Conservation (phyloP, 768 basidiomycete genomes). For the Hortiboletus campestris region DNA sequence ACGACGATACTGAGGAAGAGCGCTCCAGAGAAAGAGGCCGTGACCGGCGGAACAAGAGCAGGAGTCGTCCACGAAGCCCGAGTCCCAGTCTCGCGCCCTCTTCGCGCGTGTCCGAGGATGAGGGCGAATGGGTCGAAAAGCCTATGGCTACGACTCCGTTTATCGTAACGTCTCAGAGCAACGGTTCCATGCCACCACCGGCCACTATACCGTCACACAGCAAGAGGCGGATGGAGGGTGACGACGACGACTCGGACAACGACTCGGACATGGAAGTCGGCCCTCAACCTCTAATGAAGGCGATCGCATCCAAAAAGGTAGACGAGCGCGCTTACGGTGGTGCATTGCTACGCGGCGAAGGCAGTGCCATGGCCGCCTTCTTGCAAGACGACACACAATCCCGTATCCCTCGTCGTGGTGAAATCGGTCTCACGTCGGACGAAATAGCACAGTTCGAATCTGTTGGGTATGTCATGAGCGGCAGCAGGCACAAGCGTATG, state of each 20-base stretch:
- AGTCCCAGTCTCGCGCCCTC: conserved; percentile 35
- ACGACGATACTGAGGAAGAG: conserved; percentile 39
- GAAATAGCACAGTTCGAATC: conserved; percentile 86
- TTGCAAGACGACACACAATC: conserved; percentile 76
- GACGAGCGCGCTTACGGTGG: conserved; percentile 89
- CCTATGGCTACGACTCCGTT: conserved; percentile 32
- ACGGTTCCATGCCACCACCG: conserved; percentile 25
- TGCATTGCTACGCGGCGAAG: conserved; percentile 90
- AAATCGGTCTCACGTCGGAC: conserved; percentile 88
- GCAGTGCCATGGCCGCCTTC: conserved; percentile 97
- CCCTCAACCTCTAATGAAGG: conserved; percentile 61
- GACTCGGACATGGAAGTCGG: conserved; percentile 73
- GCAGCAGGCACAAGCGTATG: conserved; percentile 92
- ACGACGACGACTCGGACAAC: conserved; percentile 31
- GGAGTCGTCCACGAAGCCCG: conserved; percentile 33
- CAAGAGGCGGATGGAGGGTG: conserved; percentile 22
- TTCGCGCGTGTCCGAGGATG: conserved; percentile 37
- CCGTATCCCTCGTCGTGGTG: conserved; percentile 97
- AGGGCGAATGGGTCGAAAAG: conserved; percentile 73
- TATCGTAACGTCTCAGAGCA: conserved; percentile 21
- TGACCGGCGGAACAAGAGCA: conserved; percentile 31
- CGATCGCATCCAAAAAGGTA: conserved; percentile 47
- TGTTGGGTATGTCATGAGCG: conserved; percentile 98
- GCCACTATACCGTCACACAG: conserved; percentile 15
- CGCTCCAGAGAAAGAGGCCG: conserved; percentile 26